Evolutionary conservation across 192 early-diverging fungal genomes (phyloP).

Genomic region (Backusella circina): DNA sequence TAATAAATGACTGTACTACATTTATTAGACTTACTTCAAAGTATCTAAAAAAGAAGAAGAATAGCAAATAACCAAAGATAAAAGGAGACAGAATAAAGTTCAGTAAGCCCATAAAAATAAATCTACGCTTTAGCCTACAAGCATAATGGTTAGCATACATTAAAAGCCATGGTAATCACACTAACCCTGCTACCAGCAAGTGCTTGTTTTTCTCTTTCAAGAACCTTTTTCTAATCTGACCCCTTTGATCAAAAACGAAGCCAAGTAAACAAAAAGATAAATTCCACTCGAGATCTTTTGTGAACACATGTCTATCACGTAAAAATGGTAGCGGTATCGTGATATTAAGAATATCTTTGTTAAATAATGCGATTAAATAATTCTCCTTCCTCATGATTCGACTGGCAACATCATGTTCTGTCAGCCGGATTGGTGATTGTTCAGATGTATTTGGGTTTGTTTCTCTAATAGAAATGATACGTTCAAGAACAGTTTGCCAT

Average conservation of each 20-base stretch:
- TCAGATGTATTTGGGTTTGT: slow-evolving; percentile 54
- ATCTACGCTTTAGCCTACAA: slow-evolving; percentile 63
- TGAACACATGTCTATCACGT: slow-evolving; percentile 62
- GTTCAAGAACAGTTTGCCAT: slow-evolving; percentile 82
- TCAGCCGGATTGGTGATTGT: slow-evolving; percentile 53
- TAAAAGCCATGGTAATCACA: slow-evolving; percentile 4
- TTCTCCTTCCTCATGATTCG: slow-evolving; percentile 98
- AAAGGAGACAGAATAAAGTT: slow-evolving; percentile 88
- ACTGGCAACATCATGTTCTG: slow-evolving; percentile 78
- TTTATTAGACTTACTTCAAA: slow-evolving; percentile 69
- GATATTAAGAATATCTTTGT: slow-evolving; percentile 86
- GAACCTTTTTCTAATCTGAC: slow-evolving; percentile 78
- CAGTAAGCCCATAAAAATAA: slow-evolving; percentile 84
- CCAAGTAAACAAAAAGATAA: slow-evolving; percentile 80
- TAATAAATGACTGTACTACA: background rate
- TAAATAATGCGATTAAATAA: slow-evolving; percentile 93
- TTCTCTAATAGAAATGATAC: slow-evolving; percentile 70
- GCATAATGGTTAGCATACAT: background rate
- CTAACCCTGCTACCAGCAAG: slow-evolving; percentile 66
- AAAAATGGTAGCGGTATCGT: slow-evolving; percentile 64
- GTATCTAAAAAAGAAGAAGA: slow-evolving; percentile 91
- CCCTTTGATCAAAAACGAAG: slow-evolving; percentile 87
- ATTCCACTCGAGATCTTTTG: slow-evolving; percentile 91
- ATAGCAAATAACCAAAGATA: slow-evolving; percentile 71
- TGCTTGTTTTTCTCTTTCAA: slow-evolving; percentile 66